phyloP scores from a whole-genome alignment of 2,329 filamentous ascomycete species.

The Hymenoscyphus infarciens region DNA sequence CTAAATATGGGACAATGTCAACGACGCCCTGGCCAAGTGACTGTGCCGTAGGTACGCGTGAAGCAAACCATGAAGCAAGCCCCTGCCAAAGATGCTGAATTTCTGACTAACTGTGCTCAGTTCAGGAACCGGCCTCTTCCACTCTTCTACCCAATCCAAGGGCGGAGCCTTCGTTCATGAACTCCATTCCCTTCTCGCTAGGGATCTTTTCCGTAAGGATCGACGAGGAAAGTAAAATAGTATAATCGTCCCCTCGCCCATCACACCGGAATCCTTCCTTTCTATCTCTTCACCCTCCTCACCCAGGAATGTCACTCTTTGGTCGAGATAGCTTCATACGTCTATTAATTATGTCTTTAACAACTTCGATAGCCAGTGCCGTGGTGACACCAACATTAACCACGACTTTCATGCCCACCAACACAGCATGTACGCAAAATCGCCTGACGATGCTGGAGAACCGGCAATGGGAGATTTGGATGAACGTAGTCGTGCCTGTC shows the following conservation, averaged over 20 bases:
- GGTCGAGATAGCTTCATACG: not conserved
- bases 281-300: not conserved
- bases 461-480: conserved; percentile 25
- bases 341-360: conserved; percentile 6
- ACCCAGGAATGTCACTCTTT: not conserved
- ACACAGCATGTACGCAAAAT: conserved; percentile 25
- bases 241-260: not conserved
- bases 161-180: not conserved
- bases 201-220: not conserved
- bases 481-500: conserved; percentile 25
- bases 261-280: not conserved
- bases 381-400: conserved; percentile 9
- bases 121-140: not conserved
- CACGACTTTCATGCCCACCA: conserved; percentile 14
- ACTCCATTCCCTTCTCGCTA: not conserved
- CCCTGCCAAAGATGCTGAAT: not conserved
- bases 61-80: conserved; percentile 6
- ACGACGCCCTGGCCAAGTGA: not conserved
- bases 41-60: conserved; percentile 7
- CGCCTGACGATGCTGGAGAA: conserved; percentile 27
- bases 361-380: not conserved
- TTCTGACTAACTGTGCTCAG: not conserved
- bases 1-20: not conserved
- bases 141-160: not conserved
- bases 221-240: not conserved